A percentile compares a stretch with the other conserved stretches of the same genome.
These are phyloP conservation scores for Suhomyces prunicola DNA, from an alignment of 805 yeast genomes.

Conservation along the genomic window DNA sequence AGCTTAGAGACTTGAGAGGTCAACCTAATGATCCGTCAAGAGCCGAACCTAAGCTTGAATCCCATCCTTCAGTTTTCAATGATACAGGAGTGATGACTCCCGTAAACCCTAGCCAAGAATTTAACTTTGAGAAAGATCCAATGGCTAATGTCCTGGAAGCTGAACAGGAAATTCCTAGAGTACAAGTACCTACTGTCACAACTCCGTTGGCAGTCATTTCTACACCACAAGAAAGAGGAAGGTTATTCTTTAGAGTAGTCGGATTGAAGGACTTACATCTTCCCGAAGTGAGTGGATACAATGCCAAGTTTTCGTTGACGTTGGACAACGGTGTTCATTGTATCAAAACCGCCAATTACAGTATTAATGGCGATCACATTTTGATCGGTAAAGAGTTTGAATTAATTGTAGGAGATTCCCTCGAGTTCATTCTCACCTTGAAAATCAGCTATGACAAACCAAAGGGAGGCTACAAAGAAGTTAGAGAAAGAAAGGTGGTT, in stretches of 20 bases:
- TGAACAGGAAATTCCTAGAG: not conserved
- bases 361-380: slow-evolving; percentile 28
- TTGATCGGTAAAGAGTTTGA: slow-evolving; percentile 75
- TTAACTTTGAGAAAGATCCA: not conserved
- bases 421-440: slow-evolving; percentile 69
- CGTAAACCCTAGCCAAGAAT: not conserved
- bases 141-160: not conserved
- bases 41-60: not conserved
- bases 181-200: not conserved
- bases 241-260: slow-evolving; percentile 50
- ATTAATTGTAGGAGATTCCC: slow-evolving; percentile 55
- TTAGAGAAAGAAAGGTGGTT: slow-evolving; percentile 53
- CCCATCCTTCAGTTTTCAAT: slow-evolving; percentile 1
- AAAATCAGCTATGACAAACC: slow-evolving; percentile 59
- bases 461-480: slow-evolving; percentile 53
- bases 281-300: slow-evolving; percentile 43
- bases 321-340: slow-evolving; percentile 83
- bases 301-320: slow-evolving; percentile 50
- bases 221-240: slow-evolving; percentile 43
- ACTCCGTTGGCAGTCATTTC: not conserved
- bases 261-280: slow-evolving; percentile 46
- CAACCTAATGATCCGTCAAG: not conserved
- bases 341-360: slow-evolving; percentile 59
- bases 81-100: not conserved
- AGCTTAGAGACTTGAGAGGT: slow-evolving; percentile 8